Base-by-base conservation (phyloP, 148 eudicot genomes). In the Simmondsia chinensis region DNA sequence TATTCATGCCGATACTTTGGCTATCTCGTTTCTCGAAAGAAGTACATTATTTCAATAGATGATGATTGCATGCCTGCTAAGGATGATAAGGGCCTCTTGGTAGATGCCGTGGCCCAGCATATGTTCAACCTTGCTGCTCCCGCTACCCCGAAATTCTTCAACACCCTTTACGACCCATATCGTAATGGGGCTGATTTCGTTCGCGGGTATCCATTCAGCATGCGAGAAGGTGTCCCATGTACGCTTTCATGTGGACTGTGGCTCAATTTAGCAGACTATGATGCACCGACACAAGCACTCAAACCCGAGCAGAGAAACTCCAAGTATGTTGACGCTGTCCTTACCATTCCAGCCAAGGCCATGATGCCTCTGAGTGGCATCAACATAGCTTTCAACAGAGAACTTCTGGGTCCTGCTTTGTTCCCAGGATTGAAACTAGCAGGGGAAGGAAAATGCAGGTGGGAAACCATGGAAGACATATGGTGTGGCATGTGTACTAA, bases 1-100 rank as follows among this genome's bases (percentile, higher is more conserved):
- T 86, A 82, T 53, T 68, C 94, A 2, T 91, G 99, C 60, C 81
- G 99, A n/a, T 82, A 82, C 63, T 93, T 79, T 53, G 99, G 99
- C 48, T 93, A 79, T 63, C 82, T 93, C 22, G 54, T 93, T 42
- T 93, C 95, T 1, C 69, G 54, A 12, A 93, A 73, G 51, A 93
- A 86, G 65, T 93, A 82, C 33, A 53, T 93, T 13, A 58, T 93
- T 54, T 85, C 97, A 34, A 55, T 82, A 36, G 96, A 86, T 48
- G 89, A 79, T 63, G 96, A 86, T 61, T 86, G 99, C 52, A 19
- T 64, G 46, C 96, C 99, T 9, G 87, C 96, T 34, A 86, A 56
- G 59, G 87, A 86, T 23, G 70, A 70, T 24, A 77, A 76, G 24
- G 96, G 94, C 13, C 33, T 56, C 45, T 7, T 52, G 31, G 47